Percentiles rank a stretch among this genome's conserved stretches.
Conservation (phyloP, 2,329 filamentous ascomycete genomes). For the Stagonosporopsis tanaceti region DNA sequence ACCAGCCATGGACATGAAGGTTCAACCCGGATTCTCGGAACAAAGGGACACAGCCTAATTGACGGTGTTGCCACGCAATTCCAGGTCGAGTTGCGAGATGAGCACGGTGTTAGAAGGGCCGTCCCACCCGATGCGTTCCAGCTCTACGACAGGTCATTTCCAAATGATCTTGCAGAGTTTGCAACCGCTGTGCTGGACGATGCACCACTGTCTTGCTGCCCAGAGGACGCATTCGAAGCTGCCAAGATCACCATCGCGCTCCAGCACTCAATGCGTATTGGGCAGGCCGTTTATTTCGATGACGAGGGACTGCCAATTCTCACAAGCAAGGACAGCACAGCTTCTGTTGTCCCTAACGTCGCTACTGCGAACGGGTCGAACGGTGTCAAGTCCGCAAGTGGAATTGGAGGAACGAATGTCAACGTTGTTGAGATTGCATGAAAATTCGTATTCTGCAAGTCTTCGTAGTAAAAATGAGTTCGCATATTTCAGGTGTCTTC, state of each 20-base stretch:
- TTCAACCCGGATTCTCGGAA: constrained; percentile 3
- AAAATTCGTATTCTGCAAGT: background rate
- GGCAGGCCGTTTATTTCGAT: constrained; percentile 10
- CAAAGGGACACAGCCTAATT: constrained; percentile 12
- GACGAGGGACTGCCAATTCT: constrained; percentile 8
- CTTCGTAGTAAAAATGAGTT: background rate
- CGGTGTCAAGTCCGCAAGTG: background rate
- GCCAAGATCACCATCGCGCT: constrained; percentile 14
- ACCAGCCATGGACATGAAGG: constrained; percentile 7
- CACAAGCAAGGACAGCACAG: background rate
- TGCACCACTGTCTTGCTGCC: constrained; percentile 6
- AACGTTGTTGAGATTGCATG: background rate
- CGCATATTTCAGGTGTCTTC: background rate
- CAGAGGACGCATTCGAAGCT: constrained; percentile 17
- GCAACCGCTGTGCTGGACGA: background rate
- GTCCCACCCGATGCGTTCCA: constrained; percentile 13
- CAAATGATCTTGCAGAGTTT: constrained; percentile 7
- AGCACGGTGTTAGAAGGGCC: constrained; percentile 12
- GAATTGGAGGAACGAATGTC: background rate
- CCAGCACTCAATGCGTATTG: constrained; percentile 11
- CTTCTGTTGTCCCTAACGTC: background rate
- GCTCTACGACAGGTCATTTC: constrained; percentile 11
- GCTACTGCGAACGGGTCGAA: background rate
- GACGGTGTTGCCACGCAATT: constrained; percentile 4
- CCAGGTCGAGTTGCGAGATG: constrained; percentile 19